phyloP scores from a whole-genome alignment of 164 flowering plant species.

The Nymphaea thermarum region DNA sequence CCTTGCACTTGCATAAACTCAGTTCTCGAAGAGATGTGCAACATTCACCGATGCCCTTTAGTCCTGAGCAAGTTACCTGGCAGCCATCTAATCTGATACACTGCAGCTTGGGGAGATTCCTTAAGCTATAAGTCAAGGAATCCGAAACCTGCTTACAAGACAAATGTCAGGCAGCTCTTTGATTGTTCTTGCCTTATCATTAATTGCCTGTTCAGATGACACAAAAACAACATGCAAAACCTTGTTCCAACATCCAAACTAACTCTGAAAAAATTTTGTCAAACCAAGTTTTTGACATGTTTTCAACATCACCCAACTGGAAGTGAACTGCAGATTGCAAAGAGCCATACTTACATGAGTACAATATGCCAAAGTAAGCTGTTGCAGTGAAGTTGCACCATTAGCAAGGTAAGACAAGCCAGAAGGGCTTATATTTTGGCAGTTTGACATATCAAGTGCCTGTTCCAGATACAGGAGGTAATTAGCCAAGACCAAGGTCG shows the following conservation, averaged over 20 bases:
- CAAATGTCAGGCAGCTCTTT: not conserved
- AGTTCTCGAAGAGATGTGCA: slow-evolving; percentile 49
- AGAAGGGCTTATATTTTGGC: slow-evolving; percentile 43
- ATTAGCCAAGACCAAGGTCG: not conserved
- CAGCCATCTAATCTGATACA: slow-evolving; percentile 71
- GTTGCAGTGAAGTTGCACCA: slow-evolving; percentile 31
- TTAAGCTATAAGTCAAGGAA: slow-evolving; percentile 44
- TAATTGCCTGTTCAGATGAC: too few species aligned
- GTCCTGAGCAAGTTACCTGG: slow-evolving; percentile 47
- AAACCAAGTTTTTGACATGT: too few species aligned
- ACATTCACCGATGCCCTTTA: slow-evolving; percentile 57
- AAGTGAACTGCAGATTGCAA: not conserved
- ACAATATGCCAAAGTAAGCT: slow-evolving; percentile 53
- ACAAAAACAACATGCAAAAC: too few species aligned
- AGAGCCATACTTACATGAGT: slow-evolving; percentile 39
- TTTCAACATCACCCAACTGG: too few species aligned
- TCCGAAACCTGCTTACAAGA: slow-evolving; percentile 43
- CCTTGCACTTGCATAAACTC: slow-evolving; percentile 79
- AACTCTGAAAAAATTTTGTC: too few species aligned
- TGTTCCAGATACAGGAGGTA: slow-evolving; percentile 15
- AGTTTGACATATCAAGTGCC: slow-evolving; percentile 69
- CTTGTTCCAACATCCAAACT: too few species aligned
- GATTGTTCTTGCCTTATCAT: not conserved
- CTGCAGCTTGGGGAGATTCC: slow-evolving; percentile 48
- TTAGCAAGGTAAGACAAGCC: slow-evolving; percentile 57